Base-by-base conservation (phyloP, 306 rosid genomes). In the Trifolium repens region DNA sequence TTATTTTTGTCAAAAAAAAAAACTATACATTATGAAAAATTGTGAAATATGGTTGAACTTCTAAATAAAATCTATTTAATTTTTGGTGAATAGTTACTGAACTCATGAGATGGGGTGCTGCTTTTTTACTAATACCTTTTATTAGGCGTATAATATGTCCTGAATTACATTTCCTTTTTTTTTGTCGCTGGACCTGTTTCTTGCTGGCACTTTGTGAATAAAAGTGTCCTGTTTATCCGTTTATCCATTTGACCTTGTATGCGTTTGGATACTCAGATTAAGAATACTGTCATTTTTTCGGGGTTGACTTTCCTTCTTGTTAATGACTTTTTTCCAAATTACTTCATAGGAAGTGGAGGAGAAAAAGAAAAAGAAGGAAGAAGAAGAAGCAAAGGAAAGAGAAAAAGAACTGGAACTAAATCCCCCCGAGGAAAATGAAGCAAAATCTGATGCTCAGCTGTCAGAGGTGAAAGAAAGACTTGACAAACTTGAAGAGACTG, bases 381-480 rank as follows among this genome's bases (percentile, higher is more conserved):
- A 85, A 80, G 73, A 84, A 67, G 88, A 83, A 80, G 88, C 84
- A 1, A 89, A 82, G 75, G 81, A 78, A 60, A 88, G 72, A 80
- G 89, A 81, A 57, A 81, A 82, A 75, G 89, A 86, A 82, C 52
- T 85, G 83, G 91, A 90, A 72, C 72, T 87, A 66, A 82, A 79
- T 4, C 89, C 89, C 52, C 54, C 78, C 0, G 81, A 82, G 82
- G 89, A 80, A 74, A 76, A 78, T 40, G 87, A 81, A 78, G 80
- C 61, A 27, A 82, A 72, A 44, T 46, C 68, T 43, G 79, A 43
- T 79, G 76, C 89, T 1, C 86, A 81, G 74, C 79, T 90, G 69
- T 73, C 72, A 84, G 88, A 90, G 86, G 91, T 96, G 76, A 90
- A 81, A 81, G 87, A 22, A 55, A 90, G 99, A 81, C 89, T 90